Percentiles rank a stretch among this genome's conserved stretches.
Evolutionary conservation across 495 filamentous ascomycete species (phyloP).

Genomic region (Glonium stellatum): DNA sequence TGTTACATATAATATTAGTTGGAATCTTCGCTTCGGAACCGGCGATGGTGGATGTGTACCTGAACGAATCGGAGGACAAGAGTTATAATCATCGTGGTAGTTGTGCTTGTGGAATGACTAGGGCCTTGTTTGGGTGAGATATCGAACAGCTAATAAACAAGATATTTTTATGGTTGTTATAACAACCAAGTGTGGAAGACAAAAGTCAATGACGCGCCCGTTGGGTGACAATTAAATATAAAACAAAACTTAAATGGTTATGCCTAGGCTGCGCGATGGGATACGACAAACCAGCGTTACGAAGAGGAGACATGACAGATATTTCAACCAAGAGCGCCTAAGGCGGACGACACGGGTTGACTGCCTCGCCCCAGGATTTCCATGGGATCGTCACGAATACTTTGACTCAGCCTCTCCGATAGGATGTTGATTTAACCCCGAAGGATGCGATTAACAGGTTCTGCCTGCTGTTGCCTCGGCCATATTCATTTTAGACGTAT

Average conservation of each 20-base stretch:
- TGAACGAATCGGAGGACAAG: not conserved
- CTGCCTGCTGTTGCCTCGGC: not conserved
- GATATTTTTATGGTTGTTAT: not conserved
- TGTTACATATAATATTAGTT: constrained; percentile 15
- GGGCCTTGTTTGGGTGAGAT: not conserved
- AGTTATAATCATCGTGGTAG: not conserved
- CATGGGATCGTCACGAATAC: not conserved
- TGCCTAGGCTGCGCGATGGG: not conserved
- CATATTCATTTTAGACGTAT: not conserved
- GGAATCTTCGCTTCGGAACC: not conserved
- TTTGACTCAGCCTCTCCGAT: not conserved
- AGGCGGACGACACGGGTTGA: not conserved
- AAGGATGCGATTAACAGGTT: not conserved
- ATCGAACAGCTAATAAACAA: not conserved
- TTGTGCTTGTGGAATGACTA: not conserved
- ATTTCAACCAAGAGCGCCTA: not conserved
- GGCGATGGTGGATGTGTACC: not conserved
- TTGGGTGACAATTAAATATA: no score
- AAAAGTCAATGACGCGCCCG: no score
- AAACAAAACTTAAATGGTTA: not conserved
- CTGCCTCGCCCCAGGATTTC: not conserved
- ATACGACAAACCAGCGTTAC: not conserved
- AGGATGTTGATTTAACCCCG: not conserved
- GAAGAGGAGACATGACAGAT: not conserved
- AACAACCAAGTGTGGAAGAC: no score